phyloP scores from a whole-genome alignment of 805 yeast species.

The Ogataea ganodermae region DNA sequence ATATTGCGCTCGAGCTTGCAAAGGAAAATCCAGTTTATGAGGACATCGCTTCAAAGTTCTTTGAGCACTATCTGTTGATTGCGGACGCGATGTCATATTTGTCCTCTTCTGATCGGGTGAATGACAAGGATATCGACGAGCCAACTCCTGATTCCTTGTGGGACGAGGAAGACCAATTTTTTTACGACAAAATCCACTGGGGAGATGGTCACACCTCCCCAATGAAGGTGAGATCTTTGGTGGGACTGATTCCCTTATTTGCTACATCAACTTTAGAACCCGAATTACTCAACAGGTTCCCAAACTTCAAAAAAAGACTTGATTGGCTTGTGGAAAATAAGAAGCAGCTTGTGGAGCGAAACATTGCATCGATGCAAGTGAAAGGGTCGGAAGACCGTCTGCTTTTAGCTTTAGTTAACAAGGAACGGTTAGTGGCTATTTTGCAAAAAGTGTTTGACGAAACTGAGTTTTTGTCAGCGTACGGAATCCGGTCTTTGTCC shows the following conservation, averaged over 20 bases:
- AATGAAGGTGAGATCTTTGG: slow-evolving; percentile 84
- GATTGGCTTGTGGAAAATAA: slow-evolving; percentile 81
- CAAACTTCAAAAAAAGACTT: slow-evolving; percentile 78
- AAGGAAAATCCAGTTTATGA: slow-evolving; percentile 84
- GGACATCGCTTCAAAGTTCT: slow-evolving; percentile 90
- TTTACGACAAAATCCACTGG: slow-evolving; percentile 88
- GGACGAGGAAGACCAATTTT: slow-evolving; percentile 88
- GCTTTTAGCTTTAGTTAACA: slow-evolving; percentile 75
- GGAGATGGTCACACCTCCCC: slow-evolving; percentile 66
- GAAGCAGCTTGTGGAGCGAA: slow-evolving; percentile 69
- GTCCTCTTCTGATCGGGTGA: slow-evolving; percentile 37
- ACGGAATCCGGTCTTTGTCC: slow-evolving; percentile 86
- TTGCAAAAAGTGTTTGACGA: slow-evolving; percentile 82
- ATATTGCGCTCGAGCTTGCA: slow-evolving; percentile 87
- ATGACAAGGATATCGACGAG: slow-evolving; percentile 27
- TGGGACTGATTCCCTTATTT: slow-evolving; percentile 87
- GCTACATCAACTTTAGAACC: slow-evolving; percentile 90
- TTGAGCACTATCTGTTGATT: slow-evolving; percentile 87
- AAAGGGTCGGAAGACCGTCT: slow-evolving; percentile 84
- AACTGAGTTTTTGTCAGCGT: slow-evolving; percentile 78
- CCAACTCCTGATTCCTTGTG: slow-evolving; percentile 69
- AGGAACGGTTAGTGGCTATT: slow-evolving; percentile 75
- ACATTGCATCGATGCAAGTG: slow-evolving; percentile 77
- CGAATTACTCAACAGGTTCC: slow-evolving; percentile 72
- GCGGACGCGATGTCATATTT: slow-evolving; percentile 90